A percentile compares a stretch with the other conserved stretches of the same genome.
phyloP scores from a whole-genome alignment of 345 rosid species.

The Syzygium grande region DNA sequence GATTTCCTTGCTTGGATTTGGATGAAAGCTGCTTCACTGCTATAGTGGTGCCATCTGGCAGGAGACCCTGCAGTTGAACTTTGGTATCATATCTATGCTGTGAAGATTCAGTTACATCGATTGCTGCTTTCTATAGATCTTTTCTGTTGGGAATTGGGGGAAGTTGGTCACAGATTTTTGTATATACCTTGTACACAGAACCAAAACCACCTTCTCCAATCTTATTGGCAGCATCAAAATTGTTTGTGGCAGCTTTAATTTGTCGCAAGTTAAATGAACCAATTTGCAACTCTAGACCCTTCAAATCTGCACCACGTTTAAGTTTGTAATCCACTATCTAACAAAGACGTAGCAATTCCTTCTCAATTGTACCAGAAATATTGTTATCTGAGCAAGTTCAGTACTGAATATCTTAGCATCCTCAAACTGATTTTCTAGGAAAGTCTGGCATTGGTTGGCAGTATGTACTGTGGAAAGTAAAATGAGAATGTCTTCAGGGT shows the following conservation, averaged over 20 bases:
- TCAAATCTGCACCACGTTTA: background rate
- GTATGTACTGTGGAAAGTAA: background rate
- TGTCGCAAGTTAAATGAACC: conserved; percentile 11
- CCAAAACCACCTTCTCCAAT: conserved; percentile 24
- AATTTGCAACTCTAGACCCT: conserved; percentile 7
- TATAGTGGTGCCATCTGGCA: conserved; percentile 10
- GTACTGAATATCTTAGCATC: background rate
- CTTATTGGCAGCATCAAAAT: conserved; percentile 8
- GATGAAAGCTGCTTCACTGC: conserved; percentile 24
- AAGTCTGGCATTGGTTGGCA: background rate
- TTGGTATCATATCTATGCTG: background rate
- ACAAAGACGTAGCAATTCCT: background rate
- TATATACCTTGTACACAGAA: conserved; percentile 7
- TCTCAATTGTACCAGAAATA: background rate
- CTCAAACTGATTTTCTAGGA: background rate
- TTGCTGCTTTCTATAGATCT: background rate
- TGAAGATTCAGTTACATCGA: background rate
- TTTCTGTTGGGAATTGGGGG: background rate
- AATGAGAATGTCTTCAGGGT: background rate
- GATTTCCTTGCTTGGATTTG: conserved; percentile 17
- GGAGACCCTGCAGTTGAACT: background rate
- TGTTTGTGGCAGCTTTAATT: conserved; percentile 13
- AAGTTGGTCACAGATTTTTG: background rate
- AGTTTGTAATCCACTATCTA: background rate
- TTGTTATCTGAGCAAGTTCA: background rate